Conservation (phyloP, 164 flowering plant genomes). For the Vitis rupestris region DNA sequence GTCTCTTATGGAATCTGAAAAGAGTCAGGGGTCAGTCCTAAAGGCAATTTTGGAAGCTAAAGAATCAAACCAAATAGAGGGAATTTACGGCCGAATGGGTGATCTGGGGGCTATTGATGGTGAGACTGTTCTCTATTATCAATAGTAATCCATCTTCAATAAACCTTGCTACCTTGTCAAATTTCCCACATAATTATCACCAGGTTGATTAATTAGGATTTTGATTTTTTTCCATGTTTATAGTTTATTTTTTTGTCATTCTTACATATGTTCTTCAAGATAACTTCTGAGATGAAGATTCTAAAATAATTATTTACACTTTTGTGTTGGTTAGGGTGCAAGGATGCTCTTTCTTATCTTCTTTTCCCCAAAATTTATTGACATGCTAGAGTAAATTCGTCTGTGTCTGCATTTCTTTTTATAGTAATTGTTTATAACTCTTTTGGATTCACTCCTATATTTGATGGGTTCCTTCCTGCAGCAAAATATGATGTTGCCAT, state of each 20-base stretch:
- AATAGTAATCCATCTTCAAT: neutral
- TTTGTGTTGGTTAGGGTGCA: no score
- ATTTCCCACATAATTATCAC: neutral
- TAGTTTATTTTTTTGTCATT: neutral
- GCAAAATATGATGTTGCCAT: constrained; percentile 93
- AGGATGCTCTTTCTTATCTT: no score
- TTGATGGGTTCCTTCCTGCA: constrained; percentile 36
- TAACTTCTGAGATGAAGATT: no score
- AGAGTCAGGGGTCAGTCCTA: constrained; percentile 85
- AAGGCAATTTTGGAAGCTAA: constrained; percentile 86
- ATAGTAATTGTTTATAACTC: no score
- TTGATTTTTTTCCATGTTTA: neutral
- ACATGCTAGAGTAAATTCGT: no score
- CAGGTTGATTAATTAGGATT: neutral
- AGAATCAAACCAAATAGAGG: constrained; percentile 68
- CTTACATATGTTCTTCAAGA: no score
- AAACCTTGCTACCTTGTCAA: neutral
- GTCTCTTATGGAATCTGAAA: constrained; percentile 75
- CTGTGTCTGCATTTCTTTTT: no score
- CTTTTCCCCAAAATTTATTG: no score
- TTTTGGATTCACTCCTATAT: neutral
- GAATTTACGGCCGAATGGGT: constrained; percentile 95
- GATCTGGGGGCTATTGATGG: constrained; percentile 97
- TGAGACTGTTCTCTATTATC: constrained; percentile 23
- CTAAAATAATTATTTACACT: no score